phyloP scores from a whole-genome alignment of 495 filamentous ascomycete species.

The Polyplosphaeria fusca region DNA sequence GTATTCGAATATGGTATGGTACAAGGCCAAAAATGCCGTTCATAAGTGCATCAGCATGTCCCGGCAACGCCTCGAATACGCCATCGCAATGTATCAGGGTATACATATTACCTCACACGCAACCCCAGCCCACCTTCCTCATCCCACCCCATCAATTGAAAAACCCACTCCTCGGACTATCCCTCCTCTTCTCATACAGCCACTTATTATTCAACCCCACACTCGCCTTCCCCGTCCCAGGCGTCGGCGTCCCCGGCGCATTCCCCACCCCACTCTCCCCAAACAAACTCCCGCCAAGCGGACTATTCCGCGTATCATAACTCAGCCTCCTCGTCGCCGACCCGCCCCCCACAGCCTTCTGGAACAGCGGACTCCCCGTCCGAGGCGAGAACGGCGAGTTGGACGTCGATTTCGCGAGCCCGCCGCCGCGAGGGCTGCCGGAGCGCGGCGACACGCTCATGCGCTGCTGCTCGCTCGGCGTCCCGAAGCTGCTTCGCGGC shows the following conservation, averaged over 20 bases:
- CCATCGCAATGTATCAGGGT: conserved; percentile 23
- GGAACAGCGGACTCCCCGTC: conserved; percentile 61
- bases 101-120: neutral
- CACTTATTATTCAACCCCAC: conserved; percentile 82
- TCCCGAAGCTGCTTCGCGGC: conserved; percentile 47
- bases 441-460: conserved; percentile 54
- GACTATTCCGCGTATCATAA: conserved; percentile 55
- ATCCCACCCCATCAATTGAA: conserved; percentile 27
- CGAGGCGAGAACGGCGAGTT: conserved; percentile 46
- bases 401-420: conserved; percentile 6
- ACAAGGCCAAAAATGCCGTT: too few species aligned
- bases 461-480: conserved; percentile 32
- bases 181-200: conserved; percentile 77
- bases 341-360: conserved; percentile 60
- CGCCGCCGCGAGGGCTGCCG: conserved; percentile 42
- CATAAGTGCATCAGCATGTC: too few species aligned
- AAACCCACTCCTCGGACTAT: conserved; percentile 43
- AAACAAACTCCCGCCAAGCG: conserved; percentile 52
- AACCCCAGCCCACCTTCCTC: neutral
- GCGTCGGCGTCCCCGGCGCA: conserved; percentile 61
- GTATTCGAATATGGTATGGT: too few species aligned
- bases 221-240: conserved; percentile 61
- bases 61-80: conserved; percentile 2
- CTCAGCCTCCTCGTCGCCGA: conserved; percentile 56
- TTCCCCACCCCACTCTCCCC: conserved; percentile 43